Base-by-base conservation (phyloP, 371 early-diverging fungal genomes). In the Apophysomyces trapeziformis region DNA sequence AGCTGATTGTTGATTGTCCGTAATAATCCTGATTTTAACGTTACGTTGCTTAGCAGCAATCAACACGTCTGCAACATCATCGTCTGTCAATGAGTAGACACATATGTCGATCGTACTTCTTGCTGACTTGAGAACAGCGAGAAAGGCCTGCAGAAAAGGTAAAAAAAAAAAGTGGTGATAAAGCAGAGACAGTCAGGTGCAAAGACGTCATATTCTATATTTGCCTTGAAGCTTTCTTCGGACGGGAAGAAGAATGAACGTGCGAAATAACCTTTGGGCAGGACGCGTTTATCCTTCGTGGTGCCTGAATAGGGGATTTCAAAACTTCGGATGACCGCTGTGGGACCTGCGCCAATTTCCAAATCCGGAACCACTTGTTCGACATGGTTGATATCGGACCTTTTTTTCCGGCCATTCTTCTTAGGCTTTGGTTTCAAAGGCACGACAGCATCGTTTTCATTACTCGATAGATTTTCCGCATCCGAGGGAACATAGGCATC, bases 1-100 rank as follows among this genome's bases (percentile, higher is more conserved):
- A 13, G 84, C 78, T 16, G 85, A 79, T 70, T 90, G 90, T 58
- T 85, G 86, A 64, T 89, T 85, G 60, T 90, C 90, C 2, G 87
- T 85, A 63, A 90, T 83, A 60, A 83, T 83, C 38, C 76, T 65
- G 38, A 83, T 68, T 37, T 66, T 68, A 12, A 89, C 89, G 32
- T 79, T 81, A 35, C 90, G 79, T 63, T 83, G 76, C 64, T 87
- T 80, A 45, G 89, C 88, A 8, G 75, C 73, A 64, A 82, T 77
- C 26, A 90, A 67, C 21, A 81, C 85, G 50, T 87, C 78, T 26
- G 88, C 85, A 41, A 87, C 66, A 71, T 85, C 89, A 69, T 90
- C 86, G 66, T 89, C 90, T 8, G 90, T 90, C 54, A 90, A 77
- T 56, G 84, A 85, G 69, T 85, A 90, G 11, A 90, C 87, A 64